Evolutionary conservation across 78 protist genomes (phyloP), one percentile per base, ranked within the genome.

Genomic region (Dictyostelium firmibasis): DNA sequence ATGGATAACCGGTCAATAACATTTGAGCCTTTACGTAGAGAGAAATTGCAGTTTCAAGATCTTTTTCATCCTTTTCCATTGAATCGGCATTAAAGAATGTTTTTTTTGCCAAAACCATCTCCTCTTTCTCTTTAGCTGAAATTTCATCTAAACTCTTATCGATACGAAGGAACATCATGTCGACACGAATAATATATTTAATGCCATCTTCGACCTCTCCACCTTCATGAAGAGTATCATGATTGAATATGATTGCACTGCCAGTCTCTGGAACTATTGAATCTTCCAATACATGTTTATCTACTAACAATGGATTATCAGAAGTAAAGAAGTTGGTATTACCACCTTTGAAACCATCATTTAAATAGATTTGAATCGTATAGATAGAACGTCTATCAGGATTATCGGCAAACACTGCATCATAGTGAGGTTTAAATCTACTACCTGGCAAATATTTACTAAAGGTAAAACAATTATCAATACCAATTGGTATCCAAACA

Each of bases 111-210:
- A 31, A 27, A 18, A 41, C 20, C n/a, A 88, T 13, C n/a, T 78
- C 81, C 6, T 5, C 29, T 11, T 57, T 64, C 25, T 88, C 62
- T 3, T 16, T 0, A 6, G 38, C 72, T 10, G 81, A 23, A 27
- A 35, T 5, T 14, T 77, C 64, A 77, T n/a, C 7, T 11, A 41
- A 18, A 25, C 25, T 36, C 41, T 60, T 75, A 35, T 79, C 69
- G 8, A 88, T 88, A 88, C 93, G 93, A 81, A 88, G 13, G n/a
- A 91, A 91, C 95, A 91, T 91, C 91, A 91, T 91, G 25, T 91
- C 95, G n/a, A 84, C 91, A 77, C 95, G 91, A 16, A 91, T 0
- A 25, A 91, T 91, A 35, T 81, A 91, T 36, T 91, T 91, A 5
- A n/a, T 64, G 23, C 95, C 95, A 0, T 25, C 47, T 1, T 11